Conservation (phyloP, 371 early-diverging fungal species). For the Umbelopsis sp. region DNA sequence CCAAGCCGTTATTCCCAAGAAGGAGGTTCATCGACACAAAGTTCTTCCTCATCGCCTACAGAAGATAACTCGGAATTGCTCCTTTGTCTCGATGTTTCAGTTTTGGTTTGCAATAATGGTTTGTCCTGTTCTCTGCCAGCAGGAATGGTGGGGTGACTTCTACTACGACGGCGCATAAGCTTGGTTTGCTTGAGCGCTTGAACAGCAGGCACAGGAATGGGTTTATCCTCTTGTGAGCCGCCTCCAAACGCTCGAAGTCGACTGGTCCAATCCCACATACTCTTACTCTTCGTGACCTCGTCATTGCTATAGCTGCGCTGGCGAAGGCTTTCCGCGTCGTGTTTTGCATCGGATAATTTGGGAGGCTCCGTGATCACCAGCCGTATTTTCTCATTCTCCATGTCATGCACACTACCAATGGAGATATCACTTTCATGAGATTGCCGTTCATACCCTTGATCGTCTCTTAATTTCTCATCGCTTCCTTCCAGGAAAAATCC, state of each 20-base stretch:
- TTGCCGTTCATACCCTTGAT: background rate
- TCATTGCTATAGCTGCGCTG: conserved; percentile 18
- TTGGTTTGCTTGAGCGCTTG: conserved; percentile 24
- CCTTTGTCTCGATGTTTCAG: conserved; percentile 24
- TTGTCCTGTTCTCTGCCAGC: conserved; percentile 26
- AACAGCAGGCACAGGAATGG: conserved; percentile 20
- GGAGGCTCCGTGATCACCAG: conserved; percentile 11
- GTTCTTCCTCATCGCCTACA: conserved; percentile 38
- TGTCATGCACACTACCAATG: background rate
- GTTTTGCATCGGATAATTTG: background rate
- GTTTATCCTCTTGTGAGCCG: conserved; percentile 16
- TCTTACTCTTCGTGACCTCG: background rate
- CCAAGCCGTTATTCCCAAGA: background rate
- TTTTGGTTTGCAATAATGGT: conserved; percentile 3
- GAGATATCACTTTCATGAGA: conserved; percentile 5
- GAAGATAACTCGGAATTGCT: conserved; percentile 39
- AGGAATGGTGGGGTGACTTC: conserved; percentile 36
- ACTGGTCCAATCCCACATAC: conserved; percentile 14
- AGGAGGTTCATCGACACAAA: conserved; percentile 7
- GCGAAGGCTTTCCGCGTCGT: background rate
- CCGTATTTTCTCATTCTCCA: background rate
- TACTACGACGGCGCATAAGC: conserved; percentile 34
- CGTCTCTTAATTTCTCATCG: background rate
- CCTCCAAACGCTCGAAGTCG: conserved; percentile 16
- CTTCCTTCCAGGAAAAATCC: conserved; percentile 2